Percentiles rank a stretch among this genome's conserved stretches.
Conservation (phyloP, 1,139 yeast species). For the Hansenula anomala region DNA sequence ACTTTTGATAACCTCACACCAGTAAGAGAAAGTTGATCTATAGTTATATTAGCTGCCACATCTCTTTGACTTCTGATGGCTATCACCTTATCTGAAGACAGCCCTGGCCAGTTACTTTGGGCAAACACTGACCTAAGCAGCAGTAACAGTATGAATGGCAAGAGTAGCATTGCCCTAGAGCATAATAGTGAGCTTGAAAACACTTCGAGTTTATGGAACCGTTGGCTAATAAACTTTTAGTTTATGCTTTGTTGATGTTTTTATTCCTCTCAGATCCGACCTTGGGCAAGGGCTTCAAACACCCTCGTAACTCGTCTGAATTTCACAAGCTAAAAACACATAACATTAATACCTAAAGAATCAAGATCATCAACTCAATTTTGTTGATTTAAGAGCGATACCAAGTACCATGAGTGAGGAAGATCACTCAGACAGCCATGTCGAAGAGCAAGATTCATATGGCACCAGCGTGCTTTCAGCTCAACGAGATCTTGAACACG, state of each 20-base stretch:
- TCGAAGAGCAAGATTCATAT: neutral
- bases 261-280: too few species aligned
- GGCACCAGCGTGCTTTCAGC: neutral
- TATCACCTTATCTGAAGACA: constrained; percentile 23
- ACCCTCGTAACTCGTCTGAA: too few species aligned
- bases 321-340: too few species aligned
- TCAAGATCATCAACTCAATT: too few species aligned
- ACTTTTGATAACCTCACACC: constrained; percentile 55
- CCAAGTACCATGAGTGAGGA: too few species aligned
- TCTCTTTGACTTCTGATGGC: constrained; percentile 71
- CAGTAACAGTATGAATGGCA: neutral
- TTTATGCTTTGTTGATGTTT: too few species aligned
- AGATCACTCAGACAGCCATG: too few species aligned
- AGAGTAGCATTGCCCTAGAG: neutral
- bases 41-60: constrained; percentile 45
- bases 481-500: constrained; percentile 18
- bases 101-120: constrained; percentile 17
- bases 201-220: too few species aligned
- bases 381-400: too few species aligned
- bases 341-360: too few species aligned
- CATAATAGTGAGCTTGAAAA: neutral
- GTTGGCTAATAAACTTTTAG: too few species aligned
- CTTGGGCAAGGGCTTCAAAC: too few species aligned
- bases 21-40: constrained; percentile 49
- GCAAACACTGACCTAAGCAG: neutral